phyloP scores from a whole-genome alignment of 1,284 basidiomycete species.

The Puccinia novopanici region DNA sequence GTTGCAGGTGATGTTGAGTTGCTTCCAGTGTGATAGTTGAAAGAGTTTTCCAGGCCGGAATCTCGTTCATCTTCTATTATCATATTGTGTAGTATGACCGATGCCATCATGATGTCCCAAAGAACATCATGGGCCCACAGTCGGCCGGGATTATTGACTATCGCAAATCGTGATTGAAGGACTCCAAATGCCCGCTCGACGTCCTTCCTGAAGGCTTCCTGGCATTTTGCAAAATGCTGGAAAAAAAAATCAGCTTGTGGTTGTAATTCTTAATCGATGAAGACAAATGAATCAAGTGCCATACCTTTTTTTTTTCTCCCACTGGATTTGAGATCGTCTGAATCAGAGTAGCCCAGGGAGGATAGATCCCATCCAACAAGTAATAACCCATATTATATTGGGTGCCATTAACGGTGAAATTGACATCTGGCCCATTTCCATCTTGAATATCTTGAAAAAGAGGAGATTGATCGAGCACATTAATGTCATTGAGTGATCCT shows the following conservation, averaged over 20 bases:
- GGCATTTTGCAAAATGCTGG: background rate
- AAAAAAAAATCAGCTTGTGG: too few species aligned
- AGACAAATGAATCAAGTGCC: background rate
- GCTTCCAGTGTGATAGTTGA: background rate
- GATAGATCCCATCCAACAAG: too few species aligned
- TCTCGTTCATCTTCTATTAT: constrained; percentile 3
- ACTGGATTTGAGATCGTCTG: constrained; percentile 10
- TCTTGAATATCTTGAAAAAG: constrained; percentile 1
- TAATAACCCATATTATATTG: background rate
- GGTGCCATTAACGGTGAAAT: background rate
- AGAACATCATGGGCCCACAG: background rate
- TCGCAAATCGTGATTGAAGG: background rate
- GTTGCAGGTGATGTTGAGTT: background rate
- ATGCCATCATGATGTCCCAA: background rate
- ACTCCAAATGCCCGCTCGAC: constrained; percentile 2
- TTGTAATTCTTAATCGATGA: background rate
- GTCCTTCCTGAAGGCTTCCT: constrained; percentile 2
- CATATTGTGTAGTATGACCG: constrained; percentile 6
- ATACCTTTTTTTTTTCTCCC: background rate
- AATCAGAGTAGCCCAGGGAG: too few species aligned
- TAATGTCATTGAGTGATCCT: constrained; percentile 21
- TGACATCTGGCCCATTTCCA: background rate
- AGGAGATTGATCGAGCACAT: background rate
- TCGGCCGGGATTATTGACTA: background rate
- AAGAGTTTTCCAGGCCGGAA: background rate